Percentiles rank a stretch among this genome's conserved stretches.
These are phyloP conservation scores for Puccinia brachypodii DNA, from an alignment of 1,284 basidiomycete species.

Conservation along the genomic window DNA sequence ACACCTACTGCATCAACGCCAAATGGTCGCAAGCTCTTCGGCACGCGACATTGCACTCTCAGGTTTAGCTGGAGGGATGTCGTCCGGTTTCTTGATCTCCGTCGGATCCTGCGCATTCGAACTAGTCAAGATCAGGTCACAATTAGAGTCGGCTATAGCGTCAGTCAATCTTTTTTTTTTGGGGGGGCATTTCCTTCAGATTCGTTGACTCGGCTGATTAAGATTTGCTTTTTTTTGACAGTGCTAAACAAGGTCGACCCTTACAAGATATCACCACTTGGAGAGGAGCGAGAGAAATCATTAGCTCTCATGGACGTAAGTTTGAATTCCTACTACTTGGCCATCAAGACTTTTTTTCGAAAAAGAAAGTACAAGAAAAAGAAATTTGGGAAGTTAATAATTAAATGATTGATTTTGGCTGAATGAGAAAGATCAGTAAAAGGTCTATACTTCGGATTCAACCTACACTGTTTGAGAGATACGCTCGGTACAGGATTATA, in stretches of 20 bases:
- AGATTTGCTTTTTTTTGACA: neutral
- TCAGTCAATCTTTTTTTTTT: neutral
- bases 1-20: neutral
- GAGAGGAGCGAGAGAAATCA: slow-evolving; percentile 42
- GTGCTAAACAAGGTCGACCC: slow-evolving; percentile 40
- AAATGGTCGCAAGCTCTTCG: slow-evolving; percentile 19
- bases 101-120: slow-evolving; percentile 48
- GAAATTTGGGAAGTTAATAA: no score
- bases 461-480: slow-evolving; percentile 66
- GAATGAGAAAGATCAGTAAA: slow-evolving; percentile 40
- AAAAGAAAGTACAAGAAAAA: no score
- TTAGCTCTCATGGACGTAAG: slow-evolving; percentile 40
- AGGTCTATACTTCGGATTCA: slow-evolving; percentile 46
- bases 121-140: slow-evolving; percentile 44
- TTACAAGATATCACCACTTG: slow-evolving; percentile 44
- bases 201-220: neutral
- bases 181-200: neutral
- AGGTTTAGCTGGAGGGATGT: slow-evolving; percentile 37
- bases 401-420: no score
- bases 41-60: slow-evolving; percentile 35
- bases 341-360: no score
- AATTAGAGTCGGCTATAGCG: slow-evolving; percentile 47
- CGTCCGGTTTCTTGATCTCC: slow-evolving; percentile 42
- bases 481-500: slow-evolving; percentile 78
- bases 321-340: neutral